phyloP scores from a whole-genome alignment of 768 basidiomycete genomes.

The Naganishia antarctica region DNA sequence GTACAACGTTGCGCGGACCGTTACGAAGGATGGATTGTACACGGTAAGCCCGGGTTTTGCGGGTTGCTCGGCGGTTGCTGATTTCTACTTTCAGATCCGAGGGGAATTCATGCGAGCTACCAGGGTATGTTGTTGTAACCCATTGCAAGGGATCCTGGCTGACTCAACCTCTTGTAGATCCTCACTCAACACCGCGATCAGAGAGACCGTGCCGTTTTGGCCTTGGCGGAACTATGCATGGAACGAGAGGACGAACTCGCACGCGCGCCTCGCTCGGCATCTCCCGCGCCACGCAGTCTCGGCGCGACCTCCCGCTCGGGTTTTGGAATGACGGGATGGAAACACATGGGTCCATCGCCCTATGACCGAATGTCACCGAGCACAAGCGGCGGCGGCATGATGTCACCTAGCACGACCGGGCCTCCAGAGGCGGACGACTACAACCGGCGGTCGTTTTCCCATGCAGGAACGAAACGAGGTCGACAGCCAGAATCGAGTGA shows the following conservation, averaged over 20 bases:
- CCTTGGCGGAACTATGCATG: slow-evolving; percentile 83
- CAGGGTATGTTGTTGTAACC: slow-evolving; percentile 33
- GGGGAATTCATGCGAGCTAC: slow-evolving; percentile 97
- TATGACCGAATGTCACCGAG: slow-evolving; percentile 39
- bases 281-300: slow-evolving; percentile 39
- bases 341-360: slow-evolving; percentile 38
- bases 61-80: neutral
- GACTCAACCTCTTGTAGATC: slow-evolving; percentile 54
- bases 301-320: slow-evolving; percentile 2
- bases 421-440: slow-evolving; percentile 27
- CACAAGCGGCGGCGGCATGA: slow-evolving; percentile 33
- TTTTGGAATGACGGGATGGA: slow-evolving; percentile 23
- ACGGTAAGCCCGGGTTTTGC: slow-evolving; percentile 57
- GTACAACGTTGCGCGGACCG: slow-evolving; percentile 93
- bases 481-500: slow-evolving; percentile 30
- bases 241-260: slow-evolving; percentile 63
- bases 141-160: neutral
- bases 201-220: slow-evolving; percentile 73
- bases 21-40: slow-evolving; percentile 92
- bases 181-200: slow-evolving; percentile 58
- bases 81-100: slow-evolving; percentile 63
- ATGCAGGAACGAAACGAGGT: slow-evolving; percentile 35
- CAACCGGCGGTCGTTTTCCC: slow-evolving; percentile 24
- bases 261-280: slow-evolving; percentile 47
- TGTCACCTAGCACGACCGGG: slow-evolving; percentile 23